Evolutionary conservation across 2,329 filamentous ascomycete genomes (phyloP).

Genomic region (Sclerotinia trifoliorum): DNA sequence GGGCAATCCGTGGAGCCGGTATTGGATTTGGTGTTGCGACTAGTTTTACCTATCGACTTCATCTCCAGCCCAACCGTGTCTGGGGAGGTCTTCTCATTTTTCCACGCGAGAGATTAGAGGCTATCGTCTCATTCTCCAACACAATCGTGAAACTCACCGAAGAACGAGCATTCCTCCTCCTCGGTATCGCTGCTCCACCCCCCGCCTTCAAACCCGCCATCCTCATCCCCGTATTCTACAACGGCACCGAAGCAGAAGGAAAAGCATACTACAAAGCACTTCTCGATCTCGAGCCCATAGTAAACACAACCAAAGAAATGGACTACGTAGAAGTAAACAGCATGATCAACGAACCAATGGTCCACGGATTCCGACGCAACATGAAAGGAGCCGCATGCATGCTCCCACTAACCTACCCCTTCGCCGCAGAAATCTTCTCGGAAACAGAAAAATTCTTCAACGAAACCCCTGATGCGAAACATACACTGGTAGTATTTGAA

Average conservation of each 20-base stretch:
- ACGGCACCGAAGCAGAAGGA: conserved; percentile 39
- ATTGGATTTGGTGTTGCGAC: conserved; percentile 15
- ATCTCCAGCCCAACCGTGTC: conserved; percentile 46
- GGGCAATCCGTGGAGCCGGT: conserved; percentile 42
- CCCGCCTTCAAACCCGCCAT: conserved; percentile 14
- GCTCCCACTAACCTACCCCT: conserved; percentile 18
- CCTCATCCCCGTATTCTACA: conserved; percentile 38
- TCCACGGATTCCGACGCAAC: conserved; percentile 24
- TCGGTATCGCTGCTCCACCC: conserved; percentile 24
- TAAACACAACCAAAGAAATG: conserved; percentile 34
- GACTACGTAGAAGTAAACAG: conserved; percentile 41
- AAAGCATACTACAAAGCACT: conserved; percentile 37
- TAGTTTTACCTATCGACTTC: conserved; percentile 20
- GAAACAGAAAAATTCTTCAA: conserved; percentile 39
- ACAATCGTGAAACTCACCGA: conserved; percentile 14
- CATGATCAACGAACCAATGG: conserved; percentile 36
- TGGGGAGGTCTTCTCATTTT: conserved; percentile 28
- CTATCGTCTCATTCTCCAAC: conserved; percentile 28
- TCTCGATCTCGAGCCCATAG: conserved; percentile 37
- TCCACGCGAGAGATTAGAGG: conserved; percentile 22
- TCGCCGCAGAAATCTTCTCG: conserved; percentile 30
- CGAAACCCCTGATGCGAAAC: conserved; percentile 26
- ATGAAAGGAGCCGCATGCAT: conserved; percentile 24
- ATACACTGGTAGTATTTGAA: conserved; percentile 32
- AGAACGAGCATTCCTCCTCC: conserved; percentile 17